Base-by-base conservation (phyloP, 768 basidiomycete species). In the Lepiota subincarnata region DNA sequence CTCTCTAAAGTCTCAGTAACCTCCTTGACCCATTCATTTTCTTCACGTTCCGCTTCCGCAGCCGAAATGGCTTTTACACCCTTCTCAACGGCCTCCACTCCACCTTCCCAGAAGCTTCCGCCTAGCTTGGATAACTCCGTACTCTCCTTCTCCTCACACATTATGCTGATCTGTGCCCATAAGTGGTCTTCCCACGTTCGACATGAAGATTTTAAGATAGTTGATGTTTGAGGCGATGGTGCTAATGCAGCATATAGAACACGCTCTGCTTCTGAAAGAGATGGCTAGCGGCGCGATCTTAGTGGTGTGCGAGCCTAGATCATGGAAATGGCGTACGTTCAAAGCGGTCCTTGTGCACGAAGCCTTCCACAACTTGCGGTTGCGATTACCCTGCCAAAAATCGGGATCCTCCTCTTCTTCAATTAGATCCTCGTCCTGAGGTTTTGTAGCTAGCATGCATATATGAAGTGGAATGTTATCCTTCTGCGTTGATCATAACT, bases 141-240 rank as follows among this genome's bases (percentile, higher is more conserved):
- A 41, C 83, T 86, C 64, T 87, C 80, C 55, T 88, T 84, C 59
- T 92, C 85, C 64, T 95, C 91, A 60, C 89, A 87, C 36, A 91
- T 73, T 45, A 91, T 77, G 59, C 84, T 84, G 47, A 94, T 73
- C 54, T 90, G 86, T 0, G 90, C 92, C 97, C 97, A 99, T 0
- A 98, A 74, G 64, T 95, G 87, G 63, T 99, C 97, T 62, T 95
- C 90, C 95, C 96, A 98, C 18, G 89, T 87, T 31, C 84, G 71
- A 62, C 92, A 95, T 2, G 87, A 82, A 0, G 84, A 77, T 57
- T 87, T 84, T 31, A 92, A 79, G 28, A 86, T 68, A 18, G 67
- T 70, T 0, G 82, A 77, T 1, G 88, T 89, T 66, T 78, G 84
- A 42, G 76, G 80, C 11, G 77, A 87, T 28, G 85, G 95, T 22